phyloP scores from a whole-genome alignment of 1,284 basidiomycete genomes.

The Blastosporella zonata region DNA sequence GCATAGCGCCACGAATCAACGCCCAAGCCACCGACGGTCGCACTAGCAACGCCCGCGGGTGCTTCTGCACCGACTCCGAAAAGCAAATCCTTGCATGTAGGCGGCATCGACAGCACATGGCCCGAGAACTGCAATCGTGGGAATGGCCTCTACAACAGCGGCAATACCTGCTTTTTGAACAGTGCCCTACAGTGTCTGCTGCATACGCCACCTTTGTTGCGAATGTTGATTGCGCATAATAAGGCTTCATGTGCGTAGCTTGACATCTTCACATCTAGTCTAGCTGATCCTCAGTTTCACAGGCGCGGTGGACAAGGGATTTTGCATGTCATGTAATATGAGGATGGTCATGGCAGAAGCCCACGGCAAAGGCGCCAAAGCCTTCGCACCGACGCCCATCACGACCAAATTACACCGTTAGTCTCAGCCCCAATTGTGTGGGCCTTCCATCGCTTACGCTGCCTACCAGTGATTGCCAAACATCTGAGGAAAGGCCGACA shows the following conservation, averaged over 20 bases:
- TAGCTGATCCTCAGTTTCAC: slow-evolving; percentile 16
- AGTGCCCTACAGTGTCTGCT: slow-evolving; percentile 92
- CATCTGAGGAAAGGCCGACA: slow-evolving; percentile 90
- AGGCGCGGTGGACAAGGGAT: slow-evolving; percentile 57
- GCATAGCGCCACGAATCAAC: slow-evolving; percentile 20
- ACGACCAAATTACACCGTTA: slow-evolving; percentile 67
- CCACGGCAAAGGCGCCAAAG: slow-evolving; percentile 34
- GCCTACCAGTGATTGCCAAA: slow-evolving; percentile 77
- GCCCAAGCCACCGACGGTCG: slow-evolving; percentile 17
- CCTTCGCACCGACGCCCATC: slow-evolving; percentile 63
- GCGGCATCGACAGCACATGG: slow-evolving; percentile 58
- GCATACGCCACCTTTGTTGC: slow-evolving; percentile 89
- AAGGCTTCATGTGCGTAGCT: slow-evolving; percentile 46
- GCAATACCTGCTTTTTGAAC: slow-evolving; percentile 98
- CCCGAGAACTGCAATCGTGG: slow-evolving; percentile 47
- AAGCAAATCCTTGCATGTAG: slow-evolving; percentile 41
- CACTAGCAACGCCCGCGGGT: slow-evolving; percentile 16
- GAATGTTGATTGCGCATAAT: slow-evolving; percentile 60
- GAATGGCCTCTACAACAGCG: slow-evolving; percentile 82
- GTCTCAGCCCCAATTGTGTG: slow-evolving; percentile 26
- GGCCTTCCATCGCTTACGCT: background rate
- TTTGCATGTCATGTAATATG: slow-evolving; percentile 81
- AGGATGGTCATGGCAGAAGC: slow-evolving; percentile 52
- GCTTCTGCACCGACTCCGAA: slow-evolving; percentile 26
- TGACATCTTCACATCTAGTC: background rate